Evolutionary conservation across 495 filamentous ascomycete species (phyloP), one percentile per base, ranked within the genome.

Genomic region (Aspergillus heteromorphus): DNA sequence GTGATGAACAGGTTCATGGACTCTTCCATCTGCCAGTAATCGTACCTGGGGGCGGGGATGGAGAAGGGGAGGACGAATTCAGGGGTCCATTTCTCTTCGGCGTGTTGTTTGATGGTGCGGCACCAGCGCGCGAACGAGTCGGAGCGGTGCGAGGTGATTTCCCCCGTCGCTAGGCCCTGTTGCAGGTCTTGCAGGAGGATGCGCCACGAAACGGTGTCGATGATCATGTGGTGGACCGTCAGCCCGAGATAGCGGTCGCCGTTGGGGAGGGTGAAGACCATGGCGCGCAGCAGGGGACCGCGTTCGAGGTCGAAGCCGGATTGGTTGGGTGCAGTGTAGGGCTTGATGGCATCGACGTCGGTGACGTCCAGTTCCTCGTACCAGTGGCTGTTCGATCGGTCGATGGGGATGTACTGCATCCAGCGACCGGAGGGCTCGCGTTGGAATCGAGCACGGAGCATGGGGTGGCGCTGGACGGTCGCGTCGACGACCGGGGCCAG

Each of bases 11-110:
- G 23, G 16, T 57, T 57, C 7, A 18, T 45, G 1, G 45, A 19
- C 13, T 49, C 16, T 4, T 42, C 10, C 54, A 60, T 41, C 2
- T 41, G 50, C 58, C 58, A 60, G 29, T 60, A 60, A 19, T 45
- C 40, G 5, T 49, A 18, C n/a, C 25, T 19, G 8, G 45, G 19
- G 1, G 40, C 4, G 1, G 49, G 38, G 8, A 57, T 36, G 1
- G 30, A 18, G 11, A 29, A 49, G 3, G 36, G 18, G 9, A 54
- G 13, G 3, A 48, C 49, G 10, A 42, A 3, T n/a, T 55, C 42
- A 6, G 50, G 34, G 8, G 20, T 13, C 17, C 45, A 16, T 7
- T 18, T 18, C 1, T 56, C 9, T 19, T 50, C 8, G 10, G 30
- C 42, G 13, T 48, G 19, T 29, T 57, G 11, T 5, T 40, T 21